Evolutionary conservation across 2,329 filamentous ascomycete genomes (phyloP), one percentile per base, ranked within the genome.

Genomic region (Penicillium sp.): DNA sequence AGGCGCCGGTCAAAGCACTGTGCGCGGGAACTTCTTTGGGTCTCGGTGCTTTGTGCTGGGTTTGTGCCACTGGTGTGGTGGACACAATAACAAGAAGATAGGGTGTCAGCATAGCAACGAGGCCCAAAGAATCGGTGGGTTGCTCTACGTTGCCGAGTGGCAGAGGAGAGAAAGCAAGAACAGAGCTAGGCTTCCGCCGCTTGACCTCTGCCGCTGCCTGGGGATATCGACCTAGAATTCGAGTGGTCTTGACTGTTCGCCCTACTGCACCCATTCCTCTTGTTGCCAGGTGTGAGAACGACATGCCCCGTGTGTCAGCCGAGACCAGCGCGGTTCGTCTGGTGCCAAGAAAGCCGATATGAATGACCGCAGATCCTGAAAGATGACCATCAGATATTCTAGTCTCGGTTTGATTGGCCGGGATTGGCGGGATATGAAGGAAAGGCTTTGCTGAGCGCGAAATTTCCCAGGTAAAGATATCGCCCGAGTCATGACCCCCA

Each of bases 381-480:
- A 93, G 72, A 71, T 98, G 93, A 1, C 93, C 91, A 72, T 97
- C 90, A 1, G 72, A 67, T n/a, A 78, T 83, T 42, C 83, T 78
- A 28, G 82, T 77, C 47, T 86, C 77, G 29, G 83, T 64, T 51
- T 86, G 80, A 2, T 74, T 71, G n/a, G 77, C 70, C 31, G 88
- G 82, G 9, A 95, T 73, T 32, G 88, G 87, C 1, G 85, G 81
- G 38, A 98, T 90, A 44, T 88, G 83, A 29, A 98, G 77, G 66
- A 98, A 98, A 0, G 91, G 93, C 29, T 87, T 80, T 3, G 88
- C 82, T n/a, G 86, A 80, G 50, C 86, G 80, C 35, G 81, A 80
- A 12, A 91, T 85, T 66, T 98, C 94, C 94, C 94, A 98, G 0
- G 91, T 98, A 64, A 96, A 97, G 46, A 98, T 95, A 64, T 83